Evolutionary conservation across 2,329 filamentous ascomycete species (phyloP), one percentile per base, ranked within the genome.

Genomic region (Aspergillus tamarii): DNA sequence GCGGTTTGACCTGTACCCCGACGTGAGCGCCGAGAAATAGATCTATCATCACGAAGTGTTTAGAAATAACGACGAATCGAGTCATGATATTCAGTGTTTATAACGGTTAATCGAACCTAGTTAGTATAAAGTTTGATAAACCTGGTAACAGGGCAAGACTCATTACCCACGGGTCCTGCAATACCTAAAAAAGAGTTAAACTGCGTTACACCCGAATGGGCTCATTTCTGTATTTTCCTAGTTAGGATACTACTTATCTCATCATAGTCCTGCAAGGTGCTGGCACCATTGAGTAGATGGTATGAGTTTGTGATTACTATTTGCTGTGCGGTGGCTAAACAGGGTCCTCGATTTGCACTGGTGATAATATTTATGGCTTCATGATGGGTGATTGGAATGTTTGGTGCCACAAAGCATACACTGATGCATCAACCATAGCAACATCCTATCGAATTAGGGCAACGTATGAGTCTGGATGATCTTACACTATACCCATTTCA

Each of bases 1-100:
- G 72, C 84, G 95, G 69, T 99, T 97, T 76, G 95, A 99, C 78
- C 91, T 99, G 23, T 99, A 99, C 78, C 91, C 93, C 0, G 94
- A 99, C 83, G 88, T 99, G 36, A 93, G 89, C 72, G 79, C 86
- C 72, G 89, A 66, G 32, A 61, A 70, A 26, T 55, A 39, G n/a
- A 11, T 3, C 16, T 52, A 11, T 46, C 21, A 34, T 46, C 16
- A 28, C 45, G 19, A 46, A n/a, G 19, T 14, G 14, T 34, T 9
- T 6, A 34, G 4, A 19, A n/a, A 21, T 52, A 34, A 52, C 9
- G 30, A 30, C 48, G 26, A 52, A 16, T 32, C 48, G 9, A 26
- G 19, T n/a, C 11, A 11, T 23, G 32, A 39, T 7, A 39, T 36
- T 28, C 16, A 55, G 32, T 39, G 21, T 11, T 54, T 12, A 30